These are phyloP conservation scores for Evernia prunastri DNA, from an alignment of 495 filamentous ascomycete species.

Conservation along the genomic window DNA sequence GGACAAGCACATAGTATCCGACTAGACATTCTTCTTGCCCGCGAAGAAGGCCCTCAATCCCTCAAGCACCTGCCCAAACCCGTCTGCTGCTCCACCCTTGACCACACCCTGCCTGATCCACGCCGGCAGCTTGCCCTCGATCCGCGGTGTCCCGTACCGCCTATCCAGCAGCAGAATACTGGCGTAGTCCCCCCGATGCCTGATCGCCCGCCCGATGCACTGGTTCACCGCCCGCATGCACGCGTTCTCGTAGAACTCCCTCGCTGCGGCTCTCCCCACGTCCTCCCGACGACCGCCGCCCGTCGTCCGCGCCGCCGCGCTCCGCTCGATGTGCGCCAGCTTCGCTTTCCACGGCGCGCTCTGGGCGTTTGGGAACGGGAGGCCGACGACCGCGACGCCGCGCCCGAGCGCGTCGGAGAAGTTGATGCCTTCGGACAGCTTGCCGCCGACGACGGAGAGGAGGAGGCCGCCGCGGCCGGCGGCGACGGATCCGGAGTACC, in stretches of 20 bases:
- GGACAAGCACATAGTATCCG: not conserved
- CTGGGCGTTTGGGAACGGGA: slow-evolving; percentile 88
- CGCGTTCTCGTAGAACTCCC: slow-evolving; percentile 89
- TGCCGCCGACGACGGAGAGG: slow-evolving; percentile 91
- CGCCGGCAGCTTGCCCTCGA: slow-evolving; percentile 71
- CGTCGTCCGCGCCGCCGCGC: slow-evolving; percentile 39
- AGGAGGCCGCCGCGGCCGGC: slow-evolving; percentile 66
- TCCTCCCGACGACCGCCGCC: slow-evolving; percentile 36
- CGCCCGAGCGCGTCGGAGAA: slow-evolving; percentile 89
- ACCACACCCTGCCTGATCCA: slow-evolving; percentile 64
- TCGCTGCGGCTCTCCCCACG: slow-evolving; percentile 57
- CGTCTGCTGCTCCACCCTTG: not conserved
- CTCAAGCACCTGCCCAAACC: slow-evolving; percentile 5
- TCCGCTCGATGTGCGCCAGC: slow-evolving; percentile 75
- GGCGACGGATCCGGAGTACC: slow-evolving; percentile 66
- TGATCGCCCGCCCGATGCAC: slow-evolving; percentile 85
- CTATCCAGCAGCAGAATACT: slow-evolving; percentile 79
- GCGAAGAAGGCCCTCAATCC: slow-evolving; percentile 19
- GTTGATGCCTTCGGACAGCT: slow-evolving; percentile 95
- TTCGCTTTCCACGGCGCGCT: slow-evolving; percentile 90
- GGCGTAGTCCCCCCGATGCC: slow-evolving; percentile 84
- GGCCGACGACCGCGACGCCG: slow-evolving; percentile 79
- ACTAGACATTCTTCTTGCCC: slow-evolving; percentile 5
- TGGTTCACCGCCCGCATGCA: slow-evolving; percentile 98
- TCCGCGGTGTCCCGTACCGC: slow-evolving; percentile 61